Conservation (phyloP, 2,329 filamentous ascomycete species). For the Cryphonectria nitschkei region DNA sequence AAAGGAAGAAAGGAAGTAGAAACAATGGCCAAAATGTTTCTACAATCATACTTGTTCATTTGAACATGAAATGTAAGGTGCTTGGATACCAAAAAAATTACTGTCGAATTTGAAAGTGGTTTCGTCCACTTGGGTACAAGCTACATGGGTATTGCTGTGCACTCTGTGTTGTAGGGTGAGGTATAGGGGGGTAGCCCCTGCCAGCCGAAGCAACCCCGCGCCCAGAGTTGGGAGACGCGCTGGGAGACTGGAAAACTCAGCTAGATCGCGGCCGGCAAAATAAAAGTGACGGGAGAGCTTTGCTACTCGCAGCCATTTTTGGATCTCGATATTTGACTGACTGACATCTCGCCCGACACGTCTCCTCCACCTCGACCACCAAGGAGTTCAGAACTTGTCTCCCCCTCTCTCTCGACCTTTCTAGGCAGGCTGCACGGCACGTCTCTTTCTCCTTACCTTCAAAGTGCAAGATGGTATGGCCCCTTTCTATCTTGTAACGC, state of each 20-base stretch:
- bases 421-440: not conserved
- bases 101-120: not conserved
- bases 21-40: too few relatives aligned
- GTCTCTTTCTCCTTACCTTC: not conserved
- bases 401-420: not conserved
- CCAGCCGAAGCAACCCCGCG: slow-evolving; percentile 22
- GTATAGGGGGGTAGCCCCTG: not conserved
- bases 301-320: slow-evolving; percentile 1
- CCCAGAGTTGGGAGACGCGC: slow-evolving; percentile 20
- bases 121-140: not conserved
- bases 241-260: slow-evolving; percentile 28
- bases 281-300: slow-evolving; percentile 15
- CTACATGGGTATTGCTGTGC: not conserved
- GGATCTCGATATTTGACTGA: slow-evolving; percentile 15
- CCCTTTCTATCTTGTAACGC: not conserved
- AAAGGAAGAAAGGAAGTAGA: too few relatives aligned
- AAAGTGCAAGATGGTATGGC: slow-evolving; percentile 25
- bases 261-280: slow-evolving; percentile 20
- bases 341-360: slow-evolving; percentile 11
- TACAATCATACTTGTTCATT: too few relatives aligned
- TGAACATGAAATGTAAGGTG: too few relatives aligned
- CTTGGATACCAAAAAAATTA: not conserved
- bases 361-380: slow-evolving; percentile 2
- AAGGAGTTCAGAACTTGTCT: not conserved
- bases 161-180: not conserved